Base-by-base conservation (phyloP, 1,284 basidiomycete genomes). In the Irpex sp. region DNA sequence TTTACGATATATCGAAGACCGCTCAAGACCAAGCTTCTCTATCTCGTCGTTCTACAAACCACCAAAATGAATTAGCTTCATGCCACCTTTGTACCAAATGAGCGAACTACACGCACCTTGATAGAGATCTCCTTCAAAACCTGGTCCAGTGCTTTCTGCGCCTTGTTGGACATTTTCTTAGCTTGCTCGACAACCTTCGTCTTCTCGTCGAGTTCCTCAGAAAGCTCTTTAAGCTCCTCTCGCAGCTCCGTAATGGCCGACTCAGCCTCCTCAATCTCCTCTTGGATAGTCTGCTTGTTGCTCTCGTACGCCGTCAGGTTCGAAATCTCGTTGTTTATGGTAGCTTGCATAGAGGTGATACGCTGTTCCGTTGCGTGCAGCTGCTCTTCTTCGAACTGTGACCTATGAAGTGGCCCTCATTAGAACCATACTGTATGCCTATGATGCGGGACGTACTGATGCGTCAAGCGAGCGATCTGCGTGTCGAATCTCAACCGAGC, bases 71-170 rank as follows among this genome's bases (percentile, higher is more conserved):
- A 26, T 26, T 59, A 66, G 63, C 44, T 4, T 5, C 31, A 34
- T 5, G 31, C 31, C 26, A 4, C 26, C 4, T 26, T 2, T 26
- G 4, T 49, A 59, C 37, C 40, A 40, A 52, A 47, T 8, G 26
- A n/a, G n/a, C n/a, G n/a, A n/a, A n/a, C n/a, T n/a, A 3, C 48
- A 8, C 83, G 65, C 66, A 89, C 93, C 78, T 88, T 91, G 15
- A 79, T 80, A 0, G 92, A 87, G 62, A 98, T 94, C 73, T 98
- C 96, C 77, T 98, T 98, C 66, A 96, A 75, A 1, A 89, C 88
- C 67, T 91, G 88, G 72, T 99, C 97, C 40, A 98, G 82, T 0
- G 84, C 82, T 68, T 91, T 93, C 8, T 85, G 81, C 0, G 92
- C 86, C 69, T 89, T 92, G 15, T 80, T 74, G 4, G 89, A 85